Percentiles rank a stretch among this genome's conserved stretches.
Conservation (phyloP, 306 rosid genomes). For the Mucuna pruriens region DNA sequence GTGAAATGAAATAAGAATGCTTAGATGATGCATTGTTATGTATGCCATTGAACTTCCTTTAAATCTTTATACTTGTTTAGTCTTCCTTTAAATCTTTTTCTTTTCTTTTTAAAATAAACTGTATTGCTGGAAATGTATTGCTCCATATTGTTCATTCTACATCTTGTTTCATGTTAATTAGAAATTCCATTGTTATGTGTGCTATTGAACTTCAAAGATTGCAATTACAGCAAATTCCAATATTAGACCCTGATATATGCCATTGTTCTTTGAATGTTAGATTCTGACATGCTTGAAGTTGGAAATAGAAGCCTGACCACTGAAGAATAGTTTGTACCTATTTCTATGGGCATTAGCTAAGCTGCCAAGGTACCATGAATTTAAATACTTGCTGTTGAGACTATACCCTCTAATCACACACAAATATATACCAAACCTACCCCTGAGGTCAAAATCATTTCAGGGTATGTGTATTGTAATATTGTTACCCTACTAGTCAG, state of each 20-base stretch:
- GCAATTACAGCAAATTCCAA: neutral
- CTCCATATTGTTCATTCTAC: too few relatives aligned
- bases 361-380: constrained; percentile 43
- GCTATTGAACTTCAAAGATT: neutral
- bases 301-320: constrained; percentile 68
- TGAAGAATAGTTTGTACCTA: constrained; percentile 57
- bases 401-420: neutral
- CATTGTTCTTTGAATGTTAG: constrained; percentile 32
- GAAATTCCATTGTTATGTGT: neutral
- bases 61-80: too few relatives aligned
- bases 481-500: too few relatives aligned
- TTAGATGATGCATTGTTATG: neutral
- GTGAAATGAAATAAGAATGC: neutral
- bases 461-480: too few relatives aligned
- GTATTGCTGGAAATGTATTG: too few relatives aligned
- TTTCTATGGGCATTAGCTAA: constrained; percentile 59
- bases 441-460: too few relatives aligned
- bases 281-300: constrained; percentile 69
- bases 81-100: too few relatives aligned
- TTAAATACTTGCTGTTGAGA: neutral
- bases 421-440: too few relatives aligned
- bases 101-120: too few relatives aligned
- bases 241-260: neutral
- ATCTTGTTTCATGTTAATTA: too few relatives aligned
- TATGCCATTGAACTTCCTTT: neutral